Percentiles rank a stretch among this genome's conserved stretches.
phyloP scores from a whole-genome alignment of 805 yeast species.

The Starmerella powellii region DNA sequence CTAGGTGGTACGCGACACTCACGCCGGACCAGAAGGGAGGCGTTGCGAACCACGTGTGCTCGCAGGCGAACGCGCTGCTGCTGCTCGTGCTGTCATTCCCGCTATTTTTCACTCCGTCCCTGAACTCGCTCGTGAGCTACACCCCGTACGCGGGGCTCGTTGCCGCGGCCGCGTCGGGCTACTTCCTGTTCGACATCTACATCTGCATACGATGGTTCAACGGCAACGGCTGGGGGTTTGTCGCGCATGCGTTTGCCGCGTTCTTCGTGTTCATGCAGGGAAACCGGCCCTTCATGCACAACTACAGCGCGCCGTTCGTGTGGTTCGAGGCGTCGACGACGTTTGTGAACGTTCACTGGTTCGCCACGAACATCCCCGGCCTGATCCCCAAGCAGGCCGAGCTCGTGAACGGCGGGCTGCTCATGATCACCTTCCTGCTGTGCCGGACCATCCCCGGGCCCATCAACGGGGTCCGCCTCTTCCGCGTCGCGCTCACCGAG shows the following conservation, averaged over 20 bases:
- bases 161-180: slow-evolving; percentile 62
- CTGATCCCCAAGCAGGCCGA: slow-evolving; percentile 43
- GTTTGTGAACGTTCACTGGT: slow-evolving; percentile 91
- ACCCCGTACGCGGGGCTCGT: slow-evolving; percentile 65
- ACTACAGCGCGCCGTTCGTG: slow-evolving; percentile 72
- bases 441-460: slow-evolving; percentile 84
- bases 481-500: slow-evolving; percentile 27
- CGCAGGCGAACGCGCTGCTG: slow-evolving; percentile 68
- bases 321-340: slow-evolving; percentile 85
- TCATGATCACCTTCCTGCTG: slow-evolving; percentile 57
- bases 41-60: slow-evolving; percentile 80
- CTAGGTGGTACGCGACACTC: slow-evolving; percentile 40
- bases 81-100: slow-evolving; percentile 53
- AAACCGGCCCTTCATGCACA: slow-evolving; percentile 60
- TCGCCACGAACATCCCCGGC: slow-evolving; percentile 66
- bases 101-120: slow-evolving; percentile 45
- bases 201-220: slow-evolving; percentile 52
- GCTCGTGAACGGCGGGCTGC: slow-evolving; percentile 56
- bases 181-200: slow-evolving; percentile 77
- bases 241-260: slow-evolving; percentile 75
- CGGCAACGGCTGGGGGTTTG: slow-evolving; percentile 68
- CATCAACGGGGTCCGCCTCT: slow-evolving; percentile 43
- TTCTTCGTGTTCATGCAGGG: slow-evolving; percentile 56
- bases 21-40: slow-evolving; percentile 54
- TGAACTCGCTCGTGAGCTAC: slow-evolving; percentile 53